Evolutionary conservation across 805 yeast species (phyloP), one percentile per base, ranked within the genome.

Genomic region (Lipomyces orientalis): DNA sequence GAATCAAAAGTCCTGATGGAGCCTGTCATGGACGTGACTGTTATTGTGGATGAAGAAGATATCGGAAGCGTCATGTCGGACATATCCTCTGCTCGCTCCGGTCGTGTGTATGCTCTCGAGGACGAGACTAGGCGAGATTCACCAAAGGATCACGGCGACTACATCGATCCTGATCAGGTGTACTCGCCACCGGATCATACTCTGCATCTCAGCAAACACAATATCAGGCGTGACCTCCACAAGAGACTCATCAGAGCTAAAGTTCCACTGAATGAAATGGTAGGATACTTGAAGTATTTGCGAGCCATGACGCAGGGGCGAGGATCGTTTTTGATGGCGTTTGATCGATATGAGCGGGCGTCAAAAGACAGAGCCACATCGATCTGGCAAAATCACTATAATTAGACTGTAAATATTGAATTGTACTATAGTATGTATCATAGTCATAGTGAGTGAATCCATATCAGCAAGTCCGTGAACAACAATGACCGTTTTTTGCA

Each of bases 251-350:
- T 95, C 43, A 81, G 81, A n/a, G 97, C 97, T 0, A 85, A 84
- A 61, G 93, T 93, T 0, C 98, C 99, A 2, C 81, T 95, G 75
- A 84, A 88, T 68, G 96, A 90, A 68, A 93, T 95, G 97, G 85
- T 93, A 59, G 97, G 98, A 0, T 95, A 95, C 76, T 82, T 92
- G 66, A 86, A 88, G 10, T 86, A 85, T 68, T 80, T 95, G 58
- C 80, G 98, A 73, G 88, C 95, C 49, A 80, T 93, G 73, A 93
- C 98, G 0, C 93, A 92, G 75, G 99, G 99, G 1, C 83, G 97
- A 55, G 97, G 93, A 1, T 85, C 87, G 1, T 93, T 90, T 77
- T 87, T 87, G 67, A 91, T 94, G 97, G 83, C 85, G 14, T 90
- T 88, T 71, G 77, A 82, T 52, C 90, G 92, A 2, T 92, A 92